These are phyloP conservation scores for Coleophoma cylindrospora DNA, from an alignment of 2,329 filamentous ascomycete species.

Conservation along the genomic window DNA sequence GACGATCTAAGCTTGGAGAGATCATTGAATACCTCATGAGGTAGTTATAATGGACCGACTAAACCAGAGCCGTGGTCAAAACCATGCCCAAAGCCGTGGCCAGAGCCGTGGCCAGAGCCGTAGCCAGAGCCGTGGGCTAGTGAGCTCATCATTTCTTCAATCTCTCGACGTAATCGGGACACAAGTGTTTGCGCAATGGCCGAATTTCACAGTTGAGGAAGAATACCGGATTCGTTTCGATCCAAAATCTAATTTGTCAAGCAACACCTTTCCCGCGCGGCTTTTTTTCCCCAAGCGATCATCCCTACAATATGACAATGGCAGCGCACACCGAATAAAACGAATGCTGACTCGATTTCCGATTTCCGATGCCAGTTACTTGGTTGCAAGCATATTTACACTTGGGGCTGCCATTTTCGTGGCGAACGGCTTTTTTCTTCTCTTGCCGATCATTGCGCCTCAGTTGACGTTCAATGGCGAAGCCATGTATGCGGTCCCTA, in stretches of 20 bases:
- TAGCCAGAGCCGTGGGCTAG: background rate
- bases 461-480: constrained; percentile 6
- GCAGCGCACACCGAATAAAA: constrained; percentile 5
- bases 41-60: background rate
- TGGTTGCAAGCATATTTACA: constrained; percentile 12
- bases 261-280: background rate
- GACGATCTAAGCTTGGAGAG: background rate
- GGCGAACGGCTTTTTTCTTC: constrained; percentile 16
- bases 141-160: constrained; percentile 8
- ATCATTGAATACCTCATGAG: background rate
- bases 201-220: constrained; percentile 9
- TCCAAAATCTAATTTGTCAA: background rate
- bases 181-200: constrained; percentile 7
- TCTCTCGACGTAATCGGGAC: constrained; percentile 1
- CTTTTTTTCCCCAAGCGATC: constrained; percentile 6
- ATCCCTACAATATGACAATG: constrained; percentile 1
- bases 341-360: constrained; percentile 15
- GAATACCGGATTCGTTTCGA: constrained; percentile 2
- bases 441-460: constrained; percentile 11
- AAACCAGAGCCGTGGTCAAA: background rate
- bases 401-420: constrained; percentile 15
- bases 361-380: constrained; percentile 12
- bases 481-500: constrained; percentile 11
- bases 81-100: too few relatives aligned
- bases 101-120: too few relatives aligned